These are phyloP conservation scores for Hyaloscypha variabilis DNA, from an alignment of 495 filamentous ascomycete species.

Conservation along the genomic window DNA sequence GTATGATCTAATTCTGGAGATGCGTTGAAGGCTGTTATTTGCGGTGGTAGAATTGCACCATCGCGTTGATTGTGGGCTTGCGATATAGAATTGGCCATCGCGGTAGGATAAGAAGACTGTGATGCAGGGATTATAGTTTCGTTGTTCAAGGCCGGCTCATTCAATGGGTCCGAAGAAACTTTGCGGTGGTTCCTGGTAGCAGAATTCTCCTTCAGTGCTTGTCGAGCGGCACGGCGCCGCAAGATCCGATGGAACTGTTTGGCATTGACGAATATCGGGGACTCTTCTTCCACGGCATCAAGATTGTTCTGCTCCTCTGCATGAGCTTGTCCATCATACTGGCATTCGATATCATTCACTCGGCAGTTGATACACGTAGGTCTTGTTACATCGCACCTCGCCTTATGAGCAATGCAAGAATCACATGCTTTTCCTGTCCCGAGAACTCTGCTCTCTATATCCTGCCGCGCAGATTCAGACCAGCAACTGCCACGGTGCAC, in stretches of 20 bases:
- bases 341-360: too few species aligned
- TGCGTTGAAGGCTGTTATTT: too few species aligned
- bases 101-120: not conserved
- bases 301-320: not conserved
- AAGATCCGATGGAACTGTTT: constrained; percentile 98
- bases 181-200: constrained; percentile 24
- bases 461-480: too few species aligned
- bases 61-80: not conserved
- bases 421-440: too few species aligned
- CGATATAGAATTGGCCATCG: not conserved
- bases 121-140: not conserved
- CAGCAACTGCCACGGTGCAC: too few species aligned
- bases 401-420: too few species aligned
- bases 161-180: not conserved
- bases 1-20: too few species aligned
- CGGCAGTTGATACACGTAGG: too few species aligned
- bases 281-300: constrained; percentile 61
- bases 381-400: too few species aligned
- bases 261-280: constrained; percentile 93
- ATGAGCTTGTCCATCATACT: too few species aligned
- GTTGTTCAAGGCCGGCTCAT: not conserved
- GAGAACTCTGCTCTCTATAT: too few species aligned
- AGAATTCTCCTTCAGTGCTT: constrained; percentile 80
- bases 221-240: constrained; percentile 87
- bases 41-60: too few species aligned